These are phyloP conservation scores for Lachancea sp. DNA, from an alignment of 805 yeast genomes.

Conservation along the genomic window DNA sequence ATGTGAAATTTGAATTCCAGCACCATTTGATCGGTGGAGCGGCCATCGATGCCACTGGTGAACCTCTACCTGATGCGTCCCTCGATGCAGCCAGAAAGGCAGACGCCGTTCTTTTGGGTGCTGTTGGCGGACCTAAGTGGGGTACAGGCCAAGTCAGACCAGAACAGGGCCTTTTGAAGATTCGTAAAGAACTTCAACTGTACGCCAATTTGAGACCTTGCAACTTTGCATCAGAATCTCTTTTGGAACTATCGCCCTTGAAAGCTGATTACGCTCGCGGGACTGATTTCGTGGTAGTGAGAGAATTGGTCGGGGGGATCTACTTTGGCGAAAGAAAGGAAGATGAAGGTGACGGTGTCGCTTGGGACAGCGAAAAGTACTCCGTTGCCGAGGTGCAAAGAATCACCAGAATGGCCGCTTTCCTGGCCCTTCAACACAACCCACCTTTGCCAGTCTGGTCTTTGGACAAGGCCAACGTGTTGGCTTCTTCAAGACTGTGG, in stretches of 20 bases:
- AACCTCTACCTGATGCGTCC: slow-evolving; percentile 80
- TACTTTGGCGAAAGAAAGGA: slow-evolving; percentile 95
- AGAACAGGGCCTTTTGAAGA: slow-evolving; percentile 90
- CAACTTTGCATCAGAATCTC: slow-evolving; percentile 78
- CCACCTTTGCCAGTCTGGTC: slow-evolving; percentile 97
- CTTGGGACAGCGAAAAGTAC: slow-evolving; percentile 91
- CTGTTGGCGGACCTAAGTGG: slow-evolving; percentile 99
- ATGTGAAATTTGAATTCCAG: slow-evolving; percentile 64
- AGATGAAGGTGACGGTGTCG: slow-evolving; percentile 80
- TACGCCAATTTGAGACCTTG: slow-evolving; percentile 98
- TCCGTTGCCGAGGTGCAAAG: slow-evolving; percentile 88
- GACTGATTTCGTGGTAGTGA: slow-evolving; percentile 85
- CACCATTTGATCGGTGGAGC: slow-evolving; percentile 95
- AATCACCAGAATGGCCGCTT: slow-evolving; percentile 97
- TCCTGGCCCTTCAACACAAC: slow-evolving; percentile 82
- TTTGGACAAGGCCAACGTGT: slow-evolving; percentile 93
- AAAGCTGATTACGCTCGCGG: slow-evolving; percentile 81
- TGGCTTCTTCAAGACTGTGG: slow-evolving; percentile 96
- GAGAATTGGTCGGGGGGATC: slow-evolving; percentile 97
- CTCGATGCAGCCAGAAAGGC: slow-evolving; percentile 77
- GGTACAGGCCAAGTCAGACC: slow-evolving; percentile 96
- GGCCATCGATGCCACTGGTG: slow-evolving; percentile 95
- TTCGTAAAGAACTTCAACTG: slow-evolving; percentile 87
- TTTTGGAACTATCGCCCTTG: slow-evolving; percentile 82
- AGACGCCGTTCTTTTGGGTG: slow-evolving; percentile 94